These are phyloP conservation scores for Verticillium nubilum DNA, from an alignment of 2,329 filamentous ascomycete genomes.

Conservation along the genomic window DNA sequence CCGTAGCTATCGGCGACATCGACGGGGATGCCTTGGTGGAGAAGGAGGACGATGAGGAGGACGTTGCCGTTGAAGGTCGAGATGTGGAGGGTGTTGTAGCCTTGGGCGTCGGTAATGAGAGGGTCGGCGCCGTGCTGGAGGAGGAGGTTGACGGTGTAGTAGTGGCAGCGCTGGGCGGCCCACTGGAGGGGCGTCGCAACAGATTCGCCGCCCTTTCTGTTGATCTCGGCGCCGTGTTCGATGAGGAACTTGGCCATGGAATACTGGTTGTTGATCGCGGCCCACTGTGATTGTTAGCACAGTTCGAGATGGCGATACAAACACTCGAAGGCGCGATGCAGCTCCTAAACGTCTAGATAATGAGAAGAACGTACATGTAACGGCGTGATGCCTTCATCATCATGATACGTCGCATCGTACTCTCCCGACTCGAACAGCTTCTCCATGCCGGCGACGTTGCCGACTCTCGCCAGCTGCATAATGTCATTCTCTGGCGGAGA, in stretches of 20 bases:
- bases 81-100: constrained; percentile 96
- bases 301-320: background rate
- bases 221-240: constrained; percentile 78
- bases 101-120: constrained; percentile 85
- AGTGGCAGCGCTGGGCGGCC: constrained; percentile 94
- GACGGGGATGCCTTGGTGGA: constrained; percentile 93
- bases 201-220: constrained; percentile 92
- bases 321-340: constrained; percentile 1
- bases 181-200: constrained; percentile 92
- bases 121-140: constrained; percentile 90
- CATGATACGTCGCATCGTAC: constrained; percentile 74
- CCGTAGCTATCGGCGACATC: constrained; percentile 85
- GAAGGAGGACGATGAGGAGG: constrained; percentile 77
- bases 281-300: constrained; percentile 62
- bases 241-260: constrained; percentile 95
- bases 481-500: constrained; percentile 64
- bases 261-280: constrained; percentile 97
- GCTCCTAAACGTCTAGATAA: background rate
- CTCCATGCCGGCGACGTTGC: constrained; percentile 82
- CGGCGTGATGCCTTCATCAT: constrained; percentile 92
- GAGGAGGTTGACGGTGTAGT: constrained; percentile 91
- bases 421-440: constrained; percentile 81
- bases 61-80: constrained; percentile 97
- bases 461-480: constrained; percentile 89
- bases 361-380: constrained; percentile 65